phyloP scores from a whole-genome alignment of 2,329 filamentous ascomycete species.

The Beauveria australis region DNA sequence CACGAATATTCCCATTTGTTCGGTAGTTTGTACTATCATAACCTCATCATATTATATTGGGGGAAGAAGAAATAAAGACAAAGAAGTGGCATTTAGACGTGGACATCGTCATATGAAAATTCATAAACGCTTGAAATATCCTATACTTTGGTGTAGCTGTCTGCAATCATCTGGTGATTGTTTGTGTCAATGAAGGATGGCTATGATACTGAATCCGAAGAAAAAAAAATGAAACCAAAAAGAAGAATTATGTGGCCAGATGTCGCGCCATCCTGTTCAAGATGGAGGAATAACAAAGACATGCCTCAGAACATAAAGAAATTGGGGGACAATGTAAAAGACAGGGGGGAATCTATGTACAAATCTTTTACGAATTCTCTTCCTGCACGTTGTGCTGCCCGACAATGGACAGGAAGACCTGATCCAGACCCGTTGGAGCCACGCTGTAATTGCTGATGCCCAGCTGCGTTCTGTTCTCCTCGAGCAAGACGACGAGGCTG shows the following conservation, averaged over 20 bases:
- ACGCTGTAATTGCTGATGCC: conserved; percentile 83
- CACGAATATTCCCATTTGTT: background rate
- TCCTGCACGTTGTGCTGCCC: conserved; percentile 71
- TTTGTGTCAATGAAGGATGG: background rate
- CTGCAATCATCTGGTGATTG: background rate
- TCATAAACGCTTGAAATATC: background rate
- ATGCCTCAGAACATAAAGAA: no score
- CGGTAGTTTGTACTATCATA: background rate
- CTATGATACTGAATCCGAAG: background rate
- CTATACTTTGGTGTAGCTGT: background rate
- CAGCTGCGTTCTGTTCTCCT: conserved; percentile 58
- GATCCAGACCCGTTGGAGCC: conserved; percentile 77
- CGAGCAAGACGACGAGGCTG: conserved; percentile 61
- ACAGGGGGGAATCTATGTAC: no score
- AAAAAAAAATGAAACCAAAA: background rate
- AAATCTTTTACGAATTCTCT: conserved; percentile 39
- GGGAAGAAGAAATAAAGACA: background rate
- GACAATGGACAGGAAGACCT: conserved; percentile 84
- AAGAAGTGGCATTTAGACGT: background rate
- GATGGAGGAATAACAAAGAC: background rate
- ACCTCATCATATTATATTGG: conserved; percentile 2
- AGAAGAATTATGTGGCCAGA: no score
- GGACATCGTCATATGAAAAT: background rate
- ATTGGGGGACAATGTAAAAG: no score
- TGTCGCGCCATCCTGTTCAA: background rate